A percentile compares a stretch with the other conserved stretches of the same genome.
These are phyloP conservation scores for Oryza coarctata DNA, from an alignment of 176 grass and related monocot species.

Conservation along the genomic window DNA sequence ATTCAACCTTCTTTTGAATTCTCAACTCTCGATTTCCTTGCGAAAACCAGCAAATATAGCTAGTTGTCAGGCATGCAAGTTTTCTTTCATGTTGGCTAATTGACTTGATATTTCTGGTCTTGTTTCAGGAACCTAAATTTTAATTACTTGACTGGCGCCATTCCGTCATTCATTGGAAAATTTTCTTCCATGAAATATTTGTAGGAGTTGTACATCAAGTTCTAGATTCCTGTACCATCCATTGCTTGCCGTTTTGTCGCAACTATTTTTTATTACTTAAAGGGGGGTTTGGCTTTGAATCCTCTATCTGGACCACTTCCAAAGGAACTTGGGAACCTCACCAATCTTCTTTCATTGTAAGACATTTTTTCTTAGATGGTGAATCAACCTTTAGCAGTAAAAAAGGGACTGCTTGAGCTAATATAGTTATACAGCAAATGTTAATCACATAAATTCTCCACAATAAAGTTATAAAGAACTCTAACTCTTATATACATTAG, in stretches of 20 bases:
- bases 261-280: too few species aligned
- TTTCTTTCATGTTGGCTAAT: background rate
- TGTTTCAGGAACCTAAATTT: too few species aligned
- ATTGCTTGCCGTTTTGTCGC: too few species aligned
- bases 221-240: too few species aligned
- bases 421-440: too few species aligned
- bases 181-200: too few species aligned
- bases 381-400: background rate
- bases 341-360: slow-evolving; percentile 25
- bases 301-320: slow-evolving; percentile 64
- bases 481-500: background rate
- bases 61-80: background rate
- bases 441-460: background rate
- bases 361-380: background rate
- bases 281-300: slow-evolving; percentile 55
- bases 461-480: background rate
- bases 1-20: background rate
- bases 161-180: too few species aligned
- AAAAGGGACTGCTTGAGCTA: background rate
- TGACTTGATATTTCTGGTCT: background rate
- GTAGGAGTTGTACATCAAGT: too few species aligned
- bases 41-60: too few species aligned
- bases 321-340: slow-evolving; percentile 71
- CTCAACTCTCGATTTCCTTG: background rate
- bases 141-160: too few species aligned